Conservation (phyloP, 2,329 filamentous ascomycete genomes). For the Penicillium digitatum region DNA sequence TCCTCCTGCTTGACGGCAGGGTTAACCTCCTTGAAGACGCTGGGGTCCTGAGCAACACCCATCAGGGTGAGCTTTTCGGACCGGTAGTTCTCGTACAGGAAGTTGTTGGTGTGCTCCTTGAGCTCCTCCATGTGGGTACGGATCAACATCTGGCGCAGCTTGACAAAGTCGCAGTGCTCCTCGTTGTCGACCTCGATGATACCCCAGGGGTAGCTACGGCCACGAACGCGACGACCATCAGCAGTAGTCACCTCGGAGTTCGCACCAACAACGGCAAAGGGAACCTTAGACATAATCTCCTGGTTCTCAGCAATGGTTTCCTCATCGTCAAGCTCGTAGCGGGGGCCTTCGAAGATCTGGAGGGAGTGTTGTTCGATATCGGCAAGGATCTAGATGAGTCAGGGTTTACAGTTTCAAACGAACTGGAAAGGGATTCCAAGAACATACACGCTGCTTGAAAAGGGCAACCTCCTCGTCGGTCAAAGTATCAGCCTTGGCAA, state of each 20-base stretch:
- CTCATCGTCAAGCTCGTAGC: constrained; percentile 97
- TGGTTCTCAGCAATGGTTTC: constrained; percentile 99
- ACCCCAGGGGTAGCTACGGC: constrained; percentile 96
- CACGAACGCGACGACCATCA: constrained; percentile 92
- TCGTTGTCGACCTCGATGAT: constrained; percentile 99
- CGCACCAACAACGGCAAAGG: constrained; percentile 95
- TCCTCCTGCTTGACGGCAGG: constrained; percentile 99
- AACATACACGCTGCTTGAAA: constrained; percentile 91
- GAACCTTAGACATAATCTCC: constrained; percentile 99
- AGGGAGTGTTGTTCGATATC: constrained; percentile 97
- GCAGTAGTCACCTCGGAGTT: constrained; percentile 88
- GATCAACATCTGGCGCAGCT: constrained; percentile 99
- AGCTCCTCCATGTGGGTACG: constrained; percentile 99
- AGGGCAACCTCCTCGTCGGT: constrained; percentile 92
- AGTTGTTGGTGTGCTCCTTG: constrained; percentile 99
- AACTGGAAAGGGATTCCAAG: neutral
- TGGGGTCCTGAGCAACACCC: constrained; percentile 97
- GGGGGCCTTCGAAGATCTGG: constrained; percentile 97
- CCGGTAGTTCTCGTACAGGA: constrained; percentile 98
- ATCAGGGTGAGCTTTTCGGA: constrained; percentile 98
- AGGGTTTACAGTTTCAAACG: constrained; percentile 17
- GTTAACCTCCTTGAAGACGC: constrained; percentile 99
- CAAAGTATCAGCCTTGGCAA: constrained; percentile 96
- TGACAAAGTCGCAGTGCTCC: constrained; percentile 99
- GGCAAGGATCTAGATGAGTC: constrained; percentile 70